phyloP scores from a whole-genome alignment of 116 monocot genomes.

The Cymodocea nodosa region DNA sequence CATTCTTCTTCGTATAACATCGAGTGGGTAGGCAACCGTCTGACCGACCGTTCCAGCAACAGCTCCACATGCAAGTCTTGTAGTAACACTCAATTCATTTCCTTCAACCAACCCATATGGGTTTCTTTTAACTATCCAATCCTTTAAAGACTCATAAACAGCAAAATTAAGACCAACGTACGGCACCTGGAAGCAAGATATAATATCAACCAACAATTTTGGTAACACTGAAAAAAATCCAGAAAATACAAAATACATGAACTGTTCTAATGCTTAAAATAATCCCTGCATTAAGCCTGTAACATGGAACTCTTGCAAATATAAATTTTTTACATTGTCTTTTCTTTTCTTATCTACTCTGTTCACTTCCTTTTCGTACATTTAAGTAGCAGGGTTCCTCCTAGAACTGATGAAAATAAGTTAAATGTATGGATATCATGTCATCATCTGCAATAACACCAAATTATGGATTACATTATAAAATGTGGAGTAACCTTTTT shows the following conservation, averaged over 20 bases:
- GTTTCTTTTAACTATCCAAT: constrained; percentile 61
- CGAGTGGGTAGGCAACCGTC: constrained; percentile 99
- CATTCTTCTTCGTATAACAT: constrained; percentile 96
- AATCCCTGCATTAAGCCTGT: too few species aligned
- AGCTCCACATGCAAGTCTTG: constrained; percentile 86
- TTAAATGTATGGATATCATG: too few species aligned
- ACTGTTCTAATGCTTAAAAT: not conserved
- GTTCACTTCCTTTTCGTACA: too few species aligned
- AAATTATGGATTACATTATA: too few species aligned
- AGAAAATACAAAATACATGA: not conserved
- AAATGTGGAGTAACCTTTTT: too few species aligned
- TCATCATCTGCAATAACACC: too few species aligned
- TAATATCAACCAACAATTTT: not conserved
- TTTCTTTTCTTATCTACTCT: too few species aligned
- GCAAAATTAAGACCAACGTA: constrained; percentile 98
- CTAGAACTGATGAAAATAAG: too few species aligned
- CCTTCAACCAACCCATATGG: constrained; percentile 57
- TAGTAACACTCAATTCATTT: constrained; percentile 55
- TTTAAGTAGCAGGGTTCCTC: too few species aligned
- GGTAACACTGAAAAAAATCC: not conserved
- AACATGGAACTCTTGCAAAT: too few species aligned
- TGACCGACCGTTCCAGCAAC: constrained; percentile 92
- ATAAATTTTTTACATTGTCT: too few species aligned
- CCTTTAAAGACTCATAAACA: constrained; percentile 91
- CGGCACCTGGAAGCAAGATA: constrained; percentile 50